Base-by-base conservation (phyloP, 2,329 filamentous ascomycete species). In the Didymella segeticola region DNA sequence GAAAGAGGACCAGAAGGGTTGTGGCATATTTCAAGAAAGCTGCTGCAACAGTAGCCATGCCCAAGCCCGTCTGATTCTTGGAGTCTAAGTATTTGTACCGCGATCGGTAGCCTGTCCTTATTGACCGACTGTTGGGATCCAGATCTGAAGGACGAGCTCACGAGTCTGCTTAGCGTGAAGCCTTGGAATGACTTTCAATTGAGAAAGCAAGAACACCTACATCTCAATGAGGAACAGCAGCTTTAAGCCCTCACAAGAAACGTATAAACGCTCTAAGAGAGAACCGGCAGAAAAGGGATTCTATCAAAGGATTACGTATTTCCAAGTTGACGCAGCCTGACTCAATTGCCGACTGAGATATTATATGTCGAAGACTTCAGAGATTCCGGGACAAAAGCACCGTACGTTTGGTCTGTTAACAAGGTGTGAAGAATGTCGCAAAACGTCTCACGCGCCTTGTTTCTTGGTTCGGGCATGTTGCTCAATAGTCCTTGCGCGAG, bases 401-500 rank as follows among this genome's bases (percentile, higher is more conserved):
- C 36, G 9, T 38, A 38, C 36, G 36, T 2, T 14, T 25, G 19
- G 20, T 38, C 22, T 19, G 11, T 14, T 19, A 6, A 25, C 5
- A 12, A 3, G n/a, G 36, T 5, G 1, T 25, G 4, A 14, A 38
- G 1, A 10, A 38, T 25, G 25, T 25, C 36, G 36, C 19, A 26
- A 33, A 50, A 31, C 2, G 36, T n/a, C 10, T 50, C 47, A 12
- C 20, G 25, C 14, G 47, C 47, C 15, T 42, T 31, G 37, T 17
- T n/a, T 2, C 14, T 4, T 22, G 27, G 19, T 14, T n/a, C 19
- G 10, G 36, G 26, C 9, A 50, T n/a, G 15, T 50, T 43, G 29
- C 37, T 42, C 11, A 50, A 34, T n/a, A 50, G 27, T 10, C 47
- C 36, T 14, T 50, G 25, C 29, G 47, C 47, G 29, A 50, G 36